phyloP scores from a whole-genome alignment of 202 grass and related monocot species.

The Carex arenaria region DNA sequence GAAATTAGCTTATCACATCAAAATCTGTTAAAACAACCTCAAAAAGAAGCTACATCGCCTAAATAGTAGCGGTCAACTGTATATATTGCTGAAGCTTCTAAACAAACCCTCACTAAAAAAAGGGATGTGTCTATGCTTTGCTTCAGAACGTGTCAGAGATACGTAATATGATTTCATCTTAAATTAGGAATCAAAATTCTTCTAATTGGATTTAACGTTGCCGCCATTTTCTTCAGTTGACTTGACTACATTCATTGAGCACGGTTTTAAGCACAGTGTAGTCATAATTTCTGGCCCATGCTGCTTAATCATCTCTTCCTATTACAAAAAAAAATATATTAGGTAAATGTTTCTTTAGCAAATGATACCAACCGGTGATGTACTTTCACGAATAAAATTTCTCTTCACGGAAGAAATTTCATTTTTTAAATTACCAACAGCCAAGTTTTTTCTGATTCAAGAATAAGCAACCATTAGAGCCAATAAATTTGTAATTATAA shows the following conservation, averaged over 20 bases:
- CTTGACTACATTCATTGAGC: neutral
- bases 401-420: too few species aligned
- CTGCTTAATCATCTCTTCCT: slow-evolving; percentile 37
- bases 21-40: slow-evolving; percentile 11
- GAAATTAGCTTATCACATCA: slow-evolving; percentile 22
- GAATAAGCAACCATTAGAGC: neutral
- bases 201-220: slow-evolving; percentile 22
- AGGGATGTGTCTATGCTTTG: neutral
- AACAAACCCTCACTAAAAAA: slow-evolving; percentile 13
- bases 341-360: neutral
- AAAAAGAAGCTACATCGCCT: slow-evolving; percentile 16
- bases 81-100: slow-evolving; percentile 2
- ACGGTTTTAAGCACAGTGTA: slow-evolving; percentile 41
- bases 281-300: slow-evolving; percentile 35
- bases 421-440: neutral
- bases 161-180: slow-evolving; percentile 20
- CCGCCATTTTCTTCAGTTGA: slow-evolving; percentile 6
- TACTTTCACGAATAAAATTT: neutral
- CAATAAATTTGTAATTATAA: neutral
- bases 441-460: neutral
- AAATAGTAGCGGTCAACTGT: slow-evolving; percentile 16
- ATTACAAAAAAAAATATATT: neutral
- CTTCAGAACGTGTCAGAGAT: slow-evolving; percentile 11
- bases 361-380: neutral
- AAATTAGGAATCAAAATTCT: neutral